Percentiles rank a stretch among this genome's conserved stretches.
phyloP scores from a whole-genome alignment of 2,329 filamentous ascomycete genomes.

The Lecanicillium sp. region DNA sequence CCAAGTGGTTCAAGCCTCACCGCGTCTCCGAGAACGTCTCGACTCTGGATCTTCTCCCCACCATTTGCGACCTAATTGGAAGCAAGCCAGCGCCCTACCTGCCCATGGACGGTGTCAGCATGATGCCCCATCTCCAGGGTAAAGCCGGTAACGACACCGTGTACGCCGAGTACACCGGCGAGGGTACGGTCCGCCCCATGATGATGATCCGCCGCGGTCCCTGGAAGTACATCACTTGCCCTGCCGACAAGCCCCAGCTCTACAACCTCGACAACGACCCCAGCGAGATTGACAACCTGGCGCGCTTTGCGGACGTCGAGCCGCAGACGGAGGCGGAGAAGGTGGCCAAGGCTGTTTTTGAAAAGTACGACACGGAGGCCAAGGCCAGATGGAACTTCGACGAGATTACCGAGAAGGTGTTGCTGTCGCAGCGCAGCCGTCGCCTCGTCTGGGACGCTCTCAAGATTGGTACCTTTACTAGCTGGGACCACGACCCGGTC shows the following conservation, averaged over 20 bases:
- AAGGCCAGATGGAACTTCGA: constrained; percentile 74
- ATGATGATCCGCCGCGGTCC: constrained; percentile 89
- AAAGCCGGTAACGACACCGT: constrained; percentile 72
- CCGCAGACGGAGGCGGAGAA: constrained; percentile 38
- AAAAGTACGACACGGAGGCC: constrained; percentile 69
- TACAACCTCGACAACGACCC: constrained; percentile 75
- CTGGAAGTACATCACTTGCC: constrained; percentile 89
- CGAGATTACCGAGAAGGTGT: constrained; percentile 65
- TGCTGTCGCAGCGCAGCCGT: constrained; percentile 72
- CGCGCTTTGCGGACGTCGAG: constrained; percentile 36
- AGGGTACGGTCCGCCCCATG: constrained; percentile 80
- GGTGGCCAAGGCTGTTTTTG: constrained; percentile 45
- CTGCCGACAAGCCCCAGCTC: constrained; percentile 76
- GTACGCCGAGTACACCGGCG: constrained; percentile 92
- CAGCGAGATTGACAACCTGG: constrained; percentile 69
- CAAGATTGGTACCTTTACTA: constrained; percentile 66
- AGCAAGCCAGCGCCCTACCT: constrained; percentile 61
- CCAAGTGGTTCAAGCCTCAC: constrained; percentile 66
- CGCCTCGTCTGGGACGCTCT: constrained; percentile 75
- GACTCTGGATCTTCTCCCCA: constrained; percentile 84
- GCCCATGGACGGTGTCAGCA: constrained; percentile 79
- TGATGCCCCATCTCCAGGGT: constrained; percentile 69
- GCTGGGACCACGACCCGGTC: constrained; percentile 79
- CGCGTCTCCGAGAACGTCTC: constrained; percentile 80
- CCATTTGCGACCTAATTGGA: constrained; percentile 76